Base-by-base conservation (phyloP, 148 eudicot species). In the Diospyros lotus region DNA sequence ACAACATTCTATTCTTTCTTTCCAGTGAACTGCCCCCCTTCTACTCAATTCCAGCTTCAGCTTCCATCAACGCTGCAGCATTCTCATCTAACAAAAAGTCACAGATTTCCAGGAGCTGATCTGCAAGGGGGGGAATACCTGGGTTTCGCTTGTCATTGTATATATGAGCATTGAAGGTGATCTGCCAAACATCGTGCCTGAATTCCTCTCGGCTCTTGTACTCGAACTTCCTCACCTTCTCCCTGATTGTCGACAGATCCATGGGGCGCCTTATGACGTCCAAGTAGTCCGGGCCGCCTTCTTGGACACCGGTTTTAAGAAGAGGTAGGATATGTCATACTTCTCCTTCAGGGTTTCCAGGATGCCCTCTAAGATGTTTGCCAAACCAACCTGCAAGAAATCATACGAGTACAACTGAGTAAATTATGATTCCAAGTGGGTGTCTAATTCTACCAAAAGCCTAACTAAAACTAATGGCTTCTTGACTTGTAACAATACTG, bases 121-220 rank as follows among this genome's bases (percentile, higher is more conserved):
- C 93, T 4, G 98, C 98, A 3, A 95, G 90, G 73, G 98, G 98
- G 17, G 98, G 98, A 74, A 95, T 95, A 55, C 90, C 92, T 7
- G 97, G 98, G 83, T 95, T 89, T 18, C 97, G 91, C 39, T 81
- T 78, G 11, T 87, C 94, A 58, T 95, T 95, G 81, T 95, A 95
- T 38, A 50, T 44, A 72, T 90, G 93, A 39, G 98, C 98, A 78
- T 95, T 95, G 69, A 39, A 75, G 1, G 88, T 77, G 56, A 95
- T 95, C 76, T 92, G 98, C 90, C 86, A 92, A 18, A 95, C 92
- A 78, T 95, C 98, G 40, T 89, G 91, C 78, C 97, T 82, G 83
- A 95, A 95, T 4, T 86, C 91, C 17, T 80, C 80, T 64, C 94
- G 82, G 65, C 71, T 79, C 75, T 89, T 95, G 88, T 92, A 95